Conservation (phyloP, 495 filamentous ascomycete species). For the Neurospora sp. region DNA sequence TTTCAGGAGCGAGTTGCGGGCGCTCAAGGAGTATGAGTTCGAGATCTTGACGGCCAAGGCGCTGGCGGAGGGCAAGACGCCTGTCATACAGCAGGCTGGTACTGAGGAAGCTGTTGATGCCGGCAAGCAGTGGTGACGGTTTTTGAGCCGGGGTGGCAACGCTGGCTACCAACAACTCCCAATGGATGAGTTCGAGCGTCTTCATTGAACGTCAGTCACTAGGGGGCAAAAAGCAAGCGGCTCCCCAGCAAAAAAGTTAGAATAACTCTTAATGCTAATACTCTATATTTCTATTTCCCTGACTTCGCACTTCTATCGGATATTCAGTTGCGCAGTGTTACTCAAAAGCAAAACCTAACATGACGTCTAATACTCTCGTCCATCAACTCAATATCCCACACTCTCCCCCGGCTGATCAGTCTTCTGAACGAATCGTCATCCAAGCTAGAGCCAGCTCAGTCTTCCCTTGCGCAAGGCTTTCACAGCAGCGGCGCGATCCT, state of each 20-base stretch:
- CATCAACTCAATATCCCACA: neutral
- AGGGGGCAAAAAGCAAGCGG: neutral
- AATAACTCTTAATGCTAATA: slow-evolving; percentile 8
- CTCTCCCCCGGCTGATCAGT: neutral
- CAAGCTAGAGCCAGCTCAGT: slow-evolving; percentile 5
- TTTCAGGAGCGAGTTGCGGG: slow-evolving; percentile 68
- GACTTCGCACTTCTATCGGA: neutral
- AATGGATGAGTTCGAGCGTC: neutral
- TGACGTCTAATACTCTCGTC: neutral
- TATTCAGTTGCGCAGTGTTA: neutral
- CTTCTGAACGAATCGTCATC: neutral
- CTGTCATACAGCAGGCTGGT: slow-evolving; percentile 8
- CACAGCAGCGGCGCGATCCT: neutral
- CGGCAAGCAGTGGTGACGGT: slow-evolving; percentile 4
- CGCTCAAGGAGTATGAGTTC: slow-evolving; percentile 91
- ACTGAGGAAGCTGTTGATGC: slow-evolving; percentile 13
- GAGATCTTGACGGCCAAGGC: slow-evolving; percentile 66
- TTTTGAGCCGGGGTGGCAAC: neutral
- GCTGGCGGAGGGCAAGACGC: slow-evolving; percentile 11
- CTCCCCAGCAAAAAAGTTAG: neutral
- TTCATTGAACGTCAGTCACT: neutral
- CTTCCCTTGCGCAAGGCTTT: slow-evolving; percentile 1
- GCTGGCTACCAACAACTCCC: neutral
- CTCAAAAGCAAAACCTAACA: neutral
- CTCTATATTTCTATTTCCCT: slow-evolving; percentile 3